Conservation (phyloP, 768 basidiomycete species). For the Suillus americanus region DNA sequence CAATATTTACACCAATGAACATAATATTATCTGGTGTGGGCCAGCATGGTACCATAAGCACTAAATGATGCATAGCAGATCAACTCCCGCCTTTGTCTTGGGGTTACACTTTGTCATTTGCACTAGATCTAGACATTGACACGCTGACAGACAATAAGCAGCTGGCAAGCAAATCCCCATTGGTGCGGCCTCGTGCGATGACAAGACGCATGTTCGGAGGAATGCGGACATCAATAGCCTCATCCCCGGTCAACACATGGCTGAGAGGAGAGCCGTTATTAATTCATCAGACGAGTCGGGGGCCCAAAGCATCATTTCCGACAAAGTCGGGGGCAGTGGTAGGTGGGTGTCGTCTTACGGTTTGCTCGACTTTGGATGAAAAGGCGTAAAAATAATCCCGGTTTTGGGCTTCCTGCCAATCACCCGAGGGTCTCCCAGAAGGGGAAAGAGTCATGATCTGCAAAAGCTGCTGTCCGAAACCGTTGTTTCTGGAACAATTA, state of each 20-base stretch:
- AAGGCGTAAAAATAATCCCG: neutral
- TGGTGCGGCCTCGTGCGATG: neutral
- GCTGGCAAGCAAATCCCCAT: neutral
- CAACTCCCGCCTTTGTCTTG: neutral
- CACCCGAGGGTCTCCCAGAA: neutral
- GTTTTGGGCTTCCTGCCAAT: neutral
- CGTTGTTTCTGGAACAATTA: neutral
- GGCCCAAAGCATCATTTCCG: neutral
- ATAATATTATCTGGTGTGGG: neutral
- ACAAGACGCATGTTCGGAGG: neutral
- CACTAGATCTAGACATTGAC: neutral
- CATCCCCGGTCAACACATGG: constrained; percentile 1
- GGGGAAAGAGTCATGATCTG: neutral
- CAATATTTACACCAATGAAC: neutral
- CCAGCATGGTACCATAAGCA: neutral
- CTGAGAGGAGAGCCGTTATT: neutral
- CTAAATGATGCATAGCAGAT: neutral
- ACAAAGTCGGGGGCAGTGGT: neutral
- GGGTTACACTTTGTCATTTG: neutral
- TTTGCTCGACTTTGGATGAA: neutral
- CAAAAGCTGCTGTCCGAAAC: neutral
- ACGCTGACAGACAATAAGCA: neutral
- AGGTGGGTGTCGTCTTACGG: neutral
- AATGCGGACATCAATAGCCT: neutral
- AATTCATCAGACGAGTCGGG: neutral